Evolutionary conservation across 2,329 filamentous ascomycete genomes (phyloP).

Genomic region (Acrodontium crateriforme): DNA sequence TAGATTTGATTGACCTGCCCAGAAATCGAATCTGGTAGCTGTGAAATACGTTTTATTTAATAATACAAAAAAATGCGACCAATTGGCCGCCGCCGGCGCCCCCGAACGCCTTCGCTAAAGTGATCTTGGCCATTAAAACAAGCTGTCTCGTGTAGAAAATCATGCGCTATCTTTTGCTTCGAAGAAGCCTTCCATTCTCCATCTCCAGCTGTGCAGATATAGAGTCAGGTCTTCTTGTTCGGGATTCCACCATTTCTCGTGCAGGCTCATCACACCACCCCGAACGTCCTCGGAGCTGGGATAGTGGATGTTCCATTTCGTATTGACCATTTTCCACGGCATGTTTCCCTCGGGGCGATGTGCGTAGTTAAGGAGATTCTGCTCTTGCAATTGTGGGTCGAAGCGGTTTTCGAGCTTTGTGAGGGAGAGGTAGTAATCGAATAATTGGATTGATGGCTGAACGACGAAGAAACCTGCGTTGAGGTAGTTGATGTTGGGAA

Average conservation of each 20-base stretch:
- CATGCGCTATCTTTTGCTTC: conserved; percentile 22
- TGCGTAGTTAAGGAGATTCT: conserved; percentile 25
- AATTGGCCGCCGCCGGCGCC: too few species aligned
- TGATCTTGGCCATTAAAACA: too few species aligned
- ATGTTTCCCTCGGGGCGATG: conserved; percentile 24
- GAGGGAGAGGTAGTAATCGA: conserved; percentile 21
- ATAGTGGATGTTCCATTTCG: conserved; percentile 26
- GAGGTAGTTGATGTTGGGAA: conserved; percentile 20
- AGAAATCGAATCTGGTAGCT: too few species aligned
- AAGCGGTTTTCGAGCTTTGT: conserved; percentile 20
- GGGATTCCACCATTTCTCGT: conserved; percentile 28
- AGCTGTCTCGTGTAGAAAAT: too few species aligned
- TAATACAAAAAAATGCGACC: too few species aligned
- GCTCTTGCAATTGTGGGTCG: conserved; percentile 22
- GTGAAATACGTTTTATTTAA: too few species aligned
- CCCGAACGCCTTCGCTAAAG: too few species aligned
- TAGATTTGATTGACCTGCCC: too few species aligned
- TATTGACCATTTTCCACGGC: conserved; percentile 26
- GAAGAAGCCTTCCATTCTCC: conserved; percentile 25
- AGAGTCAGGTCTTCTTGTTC: conserved; percentile 18
- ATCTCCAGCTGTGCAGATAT: conserved; percentile 21
- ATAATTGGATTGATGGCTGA: conserved; percentile 16
- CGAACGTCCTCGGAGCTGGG: conserved; percentile 23
- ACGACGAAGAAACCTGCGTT: conserved; percentile 28
- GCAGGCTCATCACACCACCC: conserved; percentile 23